Base-by-base conservation (phyloP, 257 asterid genomes). In the Buddleja alternifolia region DNA sequence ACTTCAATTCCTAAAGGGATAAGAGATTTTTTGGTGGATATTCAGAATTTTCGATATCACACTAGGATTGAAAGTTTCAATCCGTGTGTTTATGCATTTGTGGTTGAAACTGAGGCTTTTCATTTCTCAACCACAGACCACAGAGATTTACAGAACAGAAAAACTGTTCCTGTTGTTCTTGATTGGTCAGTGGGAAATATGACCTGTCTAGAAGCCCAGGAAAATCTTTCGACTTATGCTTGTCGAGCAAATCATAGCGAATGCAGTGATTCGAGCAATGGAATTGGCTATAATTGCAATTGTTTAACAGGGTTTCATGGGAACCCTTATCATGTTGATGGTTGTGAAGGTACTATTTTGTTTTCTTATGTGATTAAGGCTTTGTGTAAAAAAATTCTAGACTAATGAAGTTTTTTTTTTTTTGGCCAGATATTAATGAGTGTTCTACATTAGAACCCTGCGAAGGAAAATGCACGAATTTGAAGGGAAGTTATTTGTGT, bases 61-160 rank as follows among this genome's bases (percentile, higher is more conserved):
- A 36, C 67, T 0, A 41, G 14, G 36, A 77, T 70, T 6, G 8
- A 19, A 0, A 20, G 25, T 21, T 69, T 69, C 37, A 75, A 24
- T 63, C 73, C 81, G 0, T 83, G 84, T 63, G 73, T 77, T n/a
- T 79, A 57, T 67, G 81, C 76, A 2, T 83, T 83, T 53, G 72
- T 74, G 12, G 73, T 60, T 32, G 74, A 79, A 46, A 23, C 63
- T 0, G 48, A 41, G 12, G 74, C 63, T 11, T 77, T 69, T 21
- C 29, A 44, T 20, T 79, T 77, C 56, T 79, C 83, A 2, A 39
- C 74, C 0, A 10, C 21, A n/a, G 73, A 74, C 45, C 77, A 79
- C 42, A 7, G 32, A 16, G 39, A 46, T 21, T 45, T 78, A 11
- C 37, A 5, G 40, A 23, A 39, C 4, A 64, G 34, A 16, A 58